These are phyloP conservation scores for Tephrocybe rancida DNA, from an alignment of 768 basidiomycete species.

Conservation along the genomic window DNA sequence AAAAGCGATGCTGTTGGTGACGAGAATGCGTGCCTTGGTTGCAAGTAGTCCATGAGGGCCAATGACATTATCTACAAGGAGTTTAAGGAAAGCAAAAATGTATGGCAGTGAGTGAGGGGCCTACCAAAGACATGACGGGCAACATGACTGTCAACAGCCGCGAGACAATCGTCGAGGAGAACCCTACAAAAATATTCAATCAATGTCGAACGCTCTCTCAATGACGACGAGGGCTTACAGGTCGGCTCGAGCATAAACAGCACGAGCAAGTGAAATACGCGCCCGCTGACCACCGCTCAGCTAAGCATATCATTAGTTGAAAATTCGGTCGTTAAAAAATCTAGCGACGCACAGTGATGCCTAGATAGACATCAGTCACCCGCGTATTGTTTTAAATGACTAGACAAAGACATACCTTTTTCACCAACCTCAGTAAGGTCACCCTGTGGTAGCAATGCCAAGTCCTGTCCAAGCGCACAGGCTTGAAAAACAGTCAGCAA, in stretches of 20 bases:
- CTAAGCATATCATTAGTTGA: constrained; percentile 29
- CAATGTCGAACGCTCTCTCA: background rate
- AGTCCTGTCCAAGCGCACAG: constrained; percentile 83
- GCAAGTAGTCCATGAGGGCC: constrained; percentile 84
- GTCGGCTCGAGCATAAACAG: constrained; percentile 91
- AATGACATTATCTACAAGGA: constrained; percentile 71
- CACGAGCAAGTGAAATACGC: constrained; percentile 81
- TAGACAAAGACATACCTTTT: constrained; percentile 54
- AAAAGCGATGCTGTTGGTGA: constrained; percentile 89
- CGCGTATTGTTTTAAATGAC: background rate
- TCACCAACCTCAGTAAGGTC: constrained; percentile 88
- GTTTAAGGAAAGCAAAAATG: background rate
- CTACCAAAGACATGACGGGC: constrained; percentile 83
- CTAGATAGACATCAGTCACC: constrained; percentile 23
- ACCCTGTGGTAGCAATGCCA: constrained; percentile 78
- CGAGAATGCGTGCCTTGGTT: constrained; percentile 81
- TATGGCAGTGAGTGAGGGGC: constrained; percentile 12
- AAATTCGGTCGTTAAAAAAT: background rate
- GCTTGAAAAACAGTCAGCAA: constrained; percentile 40
- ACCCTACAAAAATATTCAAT: constrained; percentile 39
- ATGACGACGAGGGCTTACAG: constrained; percentile 46
- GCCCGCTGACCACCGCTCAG: constrained; percentile 86
- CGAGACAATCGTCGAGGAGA: constrained; percentile 89
- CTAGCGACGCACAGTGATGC: constrained; percentile 54
- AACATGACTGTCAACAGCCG: constrained; percentile 86